Evolutionary conservation across 352 stramenopile genomes (phyloP).

Genomic region (Phytophthora sojae): DNA sequence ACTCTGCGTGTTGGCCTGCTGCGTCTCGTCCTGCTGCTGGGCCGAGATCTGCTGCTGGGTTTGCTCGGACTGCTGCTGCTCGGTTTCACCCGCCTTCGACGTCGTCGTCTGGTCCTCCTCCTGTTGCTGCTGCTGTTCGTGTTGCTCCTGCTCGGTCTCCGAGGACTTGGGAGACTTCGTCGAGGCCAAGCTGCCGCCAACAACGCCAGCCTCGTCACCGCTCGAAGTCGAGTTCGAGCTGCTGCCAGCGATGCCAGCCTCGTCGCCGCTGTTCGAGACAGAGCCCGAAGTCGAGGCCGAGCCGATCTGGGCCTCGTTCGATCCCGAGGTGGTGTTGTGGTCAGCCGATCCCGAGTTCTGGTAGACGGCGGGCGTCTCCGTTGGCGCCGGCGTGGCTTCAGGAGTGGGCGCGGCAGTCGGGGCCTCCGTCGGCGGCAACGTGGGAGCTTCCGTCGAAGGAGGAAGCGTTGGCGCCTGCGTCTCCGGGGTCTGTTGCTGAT

Average conservation of each 20-base stretch:
- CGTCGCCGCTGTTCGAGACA: constrained; percentile 8
- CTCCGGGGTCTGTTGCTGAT: neutral
- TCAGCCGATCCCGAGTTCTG: constrained; percentile 28
- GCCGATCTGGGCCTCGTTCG: constrained; percentile 9
- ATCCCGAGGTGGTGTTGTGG: constrained; percentile 21
- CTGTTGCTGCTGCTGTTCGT: constrained; percentile 15
- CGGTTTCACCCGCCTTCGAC: constrained; percentile 4
- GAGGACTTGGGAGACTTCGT: constrained; percentile 16
- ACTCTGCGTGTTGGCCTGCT: constrained; percentile 54
- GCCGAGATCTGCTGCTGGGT: constrained; percentile 24
- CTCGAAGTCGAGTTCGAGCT: constrained; percentile 6
- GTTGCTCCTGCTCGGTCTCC: constrained; percentile 20
- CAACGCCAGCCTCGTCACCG: neutral
- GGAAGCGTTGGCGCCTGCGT: neutral
- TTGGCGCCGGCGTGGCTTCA: constrained; percentile 18
- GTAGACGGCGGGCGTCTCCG: constrained; percentile 23
- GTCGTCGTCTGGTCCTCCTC: neutral
- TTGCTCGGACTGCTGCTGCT: constrained; percentile 15
- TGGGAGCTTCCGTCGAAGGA: neutral
- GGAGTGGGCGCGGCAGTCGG: constrained; percentile 12
- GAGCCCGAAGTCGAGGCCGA: constrained; percentile 19
- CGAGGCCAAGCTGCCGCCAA: constrained; percentile 11
- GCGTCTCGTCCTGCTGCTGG: constrained; percentile 32
- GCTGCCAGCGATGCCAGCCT: constrained; percentile 6
- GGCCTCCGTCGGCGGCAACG: constrained; percentile 9